phyloP scores from a whole-genome alignment of 2,329 filamentous ascomycete species.

The Fusarium denticulatum region DNA sequence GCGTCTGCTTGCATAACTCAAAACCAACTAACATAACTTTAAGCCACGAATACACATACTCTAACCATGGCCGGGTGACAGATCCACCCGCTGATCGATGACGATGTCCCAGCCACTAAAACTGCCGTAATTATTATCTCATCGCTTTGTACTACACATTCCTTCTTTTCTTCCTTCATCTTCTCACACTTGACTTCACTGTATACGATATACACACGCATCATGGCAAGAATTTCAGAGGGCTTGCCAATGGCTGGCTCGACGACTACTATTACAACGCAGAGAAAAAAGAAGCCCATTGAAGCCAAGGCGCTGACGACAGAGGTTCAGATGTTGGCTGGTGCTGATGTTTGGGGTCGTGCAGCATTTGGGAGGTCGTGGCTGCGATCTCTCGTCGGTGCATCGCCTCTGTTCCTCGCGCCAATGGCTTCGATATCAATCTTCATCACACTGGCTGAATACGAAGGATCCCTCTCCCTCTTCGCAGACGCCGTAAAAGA shows the following conservation, averaged over 20 bases:
- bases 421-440: conserved; percentile 36
- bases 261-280: background rate
- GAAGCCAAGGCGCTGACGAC: background rate
- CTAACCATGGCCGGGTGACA: background rate
- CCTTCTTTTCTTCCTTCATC: background rate
- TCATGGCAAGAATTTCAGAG: conserved; percentile 4
- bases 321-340: background rate
- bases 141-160: background rate
- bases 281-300: background rate
- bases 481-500: conserved; percentile 9
- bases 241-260: conserved; percentile 1
- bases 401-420: conserved; percentile 38
- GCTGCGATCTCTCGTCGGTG: conserved; percentile 35
- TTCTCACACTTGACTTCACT: background rate
- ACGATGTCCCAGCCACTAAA: conserved; percentile 9
- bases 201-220: background rate
- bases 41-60: background rate
- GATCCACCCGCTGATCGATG: conserved; percentile 7
- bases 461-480: conserved; percentile 30
- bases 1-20: background rate
- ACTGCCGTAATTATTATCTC: background rate
- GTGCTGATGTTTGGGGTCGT: conserved; percentile 38
- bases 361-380: conserved; percentile 38
- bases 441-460: conserved; percentile 38
- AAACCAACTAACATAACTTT: background rate